Evolutionary conservation across 768 basidiomycete species (phyloP), one percentile per base, ranked within the genome.

Genomic region (Amanita fuliginea): DNA sequence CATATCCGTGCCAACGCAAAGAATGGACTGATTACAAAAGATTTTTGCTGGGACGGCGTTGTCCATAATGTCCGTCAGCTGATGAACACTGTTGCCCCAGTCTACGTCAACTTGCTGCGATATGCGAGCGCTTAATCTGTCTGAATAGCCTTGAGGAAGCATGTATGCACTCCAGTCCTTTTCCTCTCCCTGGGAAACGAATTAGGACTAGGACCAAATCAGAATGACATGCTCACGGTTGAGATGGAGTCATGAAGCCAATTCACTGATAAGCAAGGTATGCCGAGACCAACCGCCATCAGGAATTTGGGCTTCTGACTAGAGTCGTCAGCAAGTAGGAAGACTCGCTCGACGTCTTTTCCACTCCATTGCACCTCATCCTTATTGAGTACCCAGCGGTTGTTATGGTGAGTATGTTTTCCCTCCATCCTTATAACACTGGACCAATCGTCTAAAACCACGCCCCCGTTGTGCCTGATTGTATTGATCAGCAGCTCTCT

Each of bases 301-400:
- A 95, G 68, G 57, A 77, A 91, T 63, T 93, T 94, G 8, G 83
- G 77, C 55, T 87, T 92, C 50, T 78, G 76, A 55, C 73, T 78
- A 7, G 72, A 61, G 11, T 80, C 75, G 53, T 87, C 81, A 0
- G 86, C 77, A 13, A 89, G 53, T 35, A 89, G 68, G 62, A 87
- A 86, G 19, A 84, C 69, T 11, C 76, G 72, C 13, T 76, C 61
- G 33, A 78, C 64, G 24, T 69, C 51, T 30, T 68, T 67, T 46
- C 69, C 71, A 16, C 56, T 62, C 64, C 73, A 75, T 33, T 64
- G 59, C 24, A 78, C 70, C 30, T 84, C 77, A 14, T 68, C 59
- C 30, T 70, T 65, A 3, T 62, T 60, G 28, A 78, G 72, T 18
- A 67, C 56, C 81, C 83, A 86, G 33, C 77, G 62, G 35, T 75